Conservation (phyloP, 2,329 filamentous ascomycete species). For the Phialophora tarda region DNA sequence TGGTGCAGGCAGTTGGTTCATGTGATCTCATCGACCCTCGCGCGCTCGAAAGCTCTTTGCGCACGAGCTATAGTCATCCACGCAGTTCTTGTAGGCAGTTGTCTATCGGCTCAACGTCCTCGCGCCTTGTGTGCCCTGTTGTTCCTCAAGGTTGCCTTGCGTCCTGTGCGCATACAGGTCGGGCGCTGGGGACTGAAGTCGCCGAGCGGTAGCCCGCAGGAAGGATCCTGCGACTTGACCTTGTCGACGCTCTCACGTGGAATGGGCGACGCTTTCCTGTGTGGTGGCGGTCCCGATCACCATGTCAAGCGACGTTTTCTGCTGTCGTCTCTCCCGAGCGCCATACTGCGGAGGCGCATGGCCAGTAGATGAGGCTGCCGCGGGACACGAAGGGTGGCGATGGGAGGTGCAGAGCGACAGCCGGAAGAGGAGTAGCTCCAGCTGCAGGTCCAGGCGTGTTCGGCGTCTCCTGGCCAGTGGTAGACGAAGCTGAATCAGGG, state of each 20-base stretch:
- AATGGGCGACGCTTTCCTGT: not conserved
- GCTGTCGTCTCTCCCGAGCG: slow-evolving; percentile 5
- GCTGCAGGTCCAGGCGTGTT: slow-evolving; percentile 28
- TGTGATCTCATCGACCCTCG: slow-evolving; percentile 13
- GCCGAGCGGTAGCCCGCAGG: not conserved
- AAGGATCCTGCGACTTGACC: not conserved
- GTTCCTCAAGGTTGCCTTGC: slow-evolving; percentile 12
- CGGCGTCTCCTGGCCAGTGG: slow-evolving; percentile 26
- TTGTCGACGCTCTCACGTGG: slow-evolving; percentile 7
- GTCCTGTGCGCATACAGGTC: slow-evolving; percentile 4
- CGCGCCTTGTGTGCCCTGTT: slow-evolving; percentile 12
- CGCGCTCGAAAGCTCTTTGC: slow-evolving; percentile 5
- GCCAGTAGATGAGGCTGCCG: slow-evolving; percentile 13
- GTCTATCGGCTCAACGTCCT: not conserved
- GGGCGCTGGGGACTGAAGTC: slow-evolving; percentile 11
- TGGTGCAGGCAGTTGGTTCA: slow-evolving; percentile 18
- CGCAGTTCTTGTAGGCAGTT: slow-evolving; percentile 5
- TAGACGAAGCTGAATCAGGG: slow-evolving; percentile 22
- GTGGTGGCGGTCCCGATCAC: not conserved
- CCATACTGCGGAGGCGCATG: slow-evolving; percentile 19
- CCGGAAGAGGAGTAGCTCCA: slow-evolving; percentile 26
- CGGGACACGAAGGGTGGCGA: slow-evolving; percentile 32
- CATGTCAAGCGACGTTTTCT: slow-evolving; percentile 1
- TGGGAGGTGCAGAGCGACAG: slow-evolving; percentile 23
- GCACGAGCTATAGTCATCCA: not conserved